These are phyloP conservation scores for Flaveria trinervia DNA, from an alignment of 129 eudicot genomes.

Conservation along the genomic window DNA sequence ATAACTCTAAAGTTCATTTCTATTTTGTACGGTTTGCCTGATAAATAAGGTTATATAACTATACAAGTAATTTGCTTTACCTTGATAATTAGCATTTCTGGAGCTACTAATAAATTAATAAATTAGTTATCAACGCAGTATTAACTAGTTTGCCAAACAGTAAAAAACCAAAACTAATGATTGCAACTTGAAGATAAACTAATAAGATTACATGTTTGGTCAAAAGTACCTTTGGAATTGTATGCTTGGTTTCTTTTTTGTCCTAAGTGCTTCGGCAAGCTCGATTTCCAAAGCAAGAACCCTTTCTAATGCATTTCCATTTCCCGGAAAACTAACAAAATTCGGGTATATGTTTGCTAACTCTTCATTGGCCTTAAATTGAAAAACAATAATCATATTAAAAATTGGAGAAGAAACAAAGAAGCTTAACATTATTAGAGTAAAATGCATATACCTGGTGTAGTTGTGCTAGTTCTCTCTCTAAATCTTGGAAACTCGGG, in stretches of 20 bases:
- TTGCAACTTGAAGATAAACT: not conserved
- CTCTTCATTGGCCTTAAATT: constrained; percentile 69
- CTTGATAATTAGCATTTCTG: not conserved
- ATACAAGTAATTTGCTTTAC: not conserved
- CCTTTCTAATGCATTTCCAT: constrained; percentile 83
- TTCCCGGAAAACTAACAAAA: constrained; percentile 52
- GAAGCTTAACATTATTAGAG: constrained; percentile 4
- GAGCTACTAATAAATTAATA: not conserved
- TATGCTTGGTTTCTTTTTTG: constrained; percentile 64
- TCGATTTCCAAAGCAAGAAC: constrained; percentile 98
- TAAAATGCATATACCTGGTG: constrained; percentile 51
- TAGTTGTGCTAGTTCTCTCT: constrained; percentile 58
- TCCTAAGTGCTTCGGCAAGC: constrained; percentile 88
- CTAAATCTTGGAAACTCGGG: constrained; percentile 50
- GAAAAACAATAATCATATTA: constrained; percentile 22
- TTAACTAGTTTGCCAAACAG: not conserved
- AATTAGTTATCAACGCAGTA: not conserved
- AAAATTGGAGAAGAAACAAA: not conserved
- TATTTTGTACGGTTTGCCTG: not conserved
- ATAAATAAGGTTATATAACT: not conserved
- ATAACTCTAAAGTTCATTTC: not conserved
- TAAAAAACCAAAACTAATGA: not conserved
- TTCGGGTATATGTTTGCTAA: constrained; percentile 69
- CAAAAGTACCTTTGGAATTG: constrained; percentile 82
- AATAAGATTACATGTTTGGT: not conserved